Base-by-base conservation (phyloP, 805 yeast species). In the Starmerella ratchasimensis region DNA sequence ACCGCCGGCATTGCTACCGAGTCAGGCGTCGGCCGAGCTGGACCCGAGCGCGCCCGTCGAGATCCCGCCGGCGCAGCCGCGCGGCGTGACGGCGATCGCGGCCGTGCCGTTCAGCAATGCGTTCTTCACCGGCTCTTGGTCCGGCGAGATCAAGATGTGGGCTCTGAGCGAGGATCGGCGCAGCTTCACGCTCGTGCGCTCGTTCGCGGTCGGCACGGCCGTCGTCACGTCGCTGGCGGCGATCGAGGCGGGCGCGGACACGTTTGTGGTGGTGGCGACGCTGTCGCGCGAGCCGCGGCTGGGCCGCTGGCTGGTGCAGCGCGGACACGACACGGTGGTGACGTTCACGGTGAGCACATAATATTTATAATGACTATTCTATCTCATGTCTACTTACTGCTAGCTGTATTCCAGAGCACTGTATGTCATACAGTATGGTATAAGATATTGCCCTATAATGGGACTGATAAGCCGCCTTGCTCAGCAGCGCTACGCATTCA, bases 101-200 rank as follows among this genome's bases (percentile, higher is more conserved):
- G 82, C 94, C 0, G 63, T 88, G 17, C 95, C 97, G 14, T 88
- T 72, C 56, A 70, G 86, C 10, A 84, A 90, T 53, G 58, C 82
- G 5, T 82, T 90, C 53, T 63, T 88, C 31, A 72, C 83, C 10
- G 98, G 98, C 1, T 86, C 97, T 2, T 80, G 82, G 76, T 70
- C 74, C 52, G 96, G 97, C 3, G 56, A 65, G 7, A 57, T 90
- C 38, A 73, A 69, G 43, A 67, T 83, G 32, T 90, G 97, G 97
- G 71, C 72, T 52, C 56, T 88, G 20, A 69, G 68, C 34, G 76
- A 71, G 34, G 75, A 72, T 36, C 54, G 76, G 50, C 69, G 93
- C 49, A 61, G 65, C 24, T 78, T 88, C 55, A 61, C 58, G 24
- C 55, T 64, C 6, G 44, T 81, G 9, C 80, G 79, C 14, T 65